These are phyloP conservation scores for Ensete ventricosum DNA, from an alignment of 176 grass and related monocot species.

Conservation along the genomic window DNA sequence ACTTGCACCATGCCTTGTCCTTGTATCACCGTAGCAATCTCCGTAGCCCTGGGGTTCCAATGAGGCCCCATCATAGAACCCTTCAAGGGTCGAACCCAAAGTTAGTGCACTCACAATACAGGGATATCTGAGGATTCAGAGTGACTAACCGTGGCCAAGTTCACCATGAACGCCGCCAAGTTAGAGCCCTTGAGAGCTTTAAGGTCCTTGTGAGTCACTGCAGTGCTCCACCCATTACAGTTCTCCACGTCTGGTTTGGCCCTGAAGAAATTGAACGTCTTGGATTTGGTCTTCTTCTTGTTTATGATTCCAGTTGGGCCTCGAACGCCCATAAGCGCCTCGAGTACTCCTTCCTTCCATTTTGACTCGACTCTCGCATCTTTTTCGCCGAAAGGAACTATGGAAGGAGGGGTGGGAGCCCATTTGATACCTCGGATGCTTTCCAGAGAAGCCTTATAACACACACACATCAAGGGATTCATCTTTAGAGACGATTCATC, in stretches of 20 bases:
- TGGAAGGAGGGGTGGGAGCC: constrained; percentile 17
- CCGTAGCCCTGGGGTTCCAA: constrained; percentile 74
- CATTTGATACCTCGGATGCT: constrained; percentile 28
- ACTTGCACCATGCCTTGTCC: constrained; percentile 63
- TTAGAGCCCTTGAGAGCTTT: constrained; percentile 38
- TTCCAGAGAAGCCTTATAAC: constrained; percentile 35
- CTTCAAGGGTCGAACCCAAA: constrained; percentile 15
- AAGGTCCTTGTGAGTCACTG: constrained; percentile 59
- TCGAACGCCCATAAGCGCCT: constrained; percentile 37
- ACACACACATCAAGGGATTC: background rate
- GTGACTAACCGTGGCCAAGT: constrained; percentile 50
- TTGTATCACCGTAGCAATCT: constrained; percentile 54
- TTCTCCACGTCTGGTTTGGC: constrained; percentile 64
- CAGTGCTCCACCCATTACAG: constrained; percentile 71
- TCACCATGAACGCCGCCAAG: constrained; percentile 78
- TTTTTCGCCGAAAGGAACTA: constrained; percentile 27
- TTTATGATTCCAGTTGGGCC: constrained; percentile 24
- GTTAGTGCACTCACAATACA: background rate
- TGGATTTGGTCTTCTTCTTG: constrained; percentile 72
- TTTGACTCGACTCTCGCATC: constrained; percentile 9
- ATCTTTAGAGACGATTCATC: no score
- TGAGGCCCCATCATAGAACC: constrained; percentile 78
- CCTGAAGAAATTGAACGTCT: constrained; percentile 70
- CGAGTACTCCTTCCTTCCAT: constrained; percentile 45
- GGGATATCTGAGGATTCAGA: background rate